These are phyloP conservation scores for Melampsora abietis-canadensis DNA, from an alignment of 1,284 basidiomycete genomes.

Conservation along the genomic window DNA sequence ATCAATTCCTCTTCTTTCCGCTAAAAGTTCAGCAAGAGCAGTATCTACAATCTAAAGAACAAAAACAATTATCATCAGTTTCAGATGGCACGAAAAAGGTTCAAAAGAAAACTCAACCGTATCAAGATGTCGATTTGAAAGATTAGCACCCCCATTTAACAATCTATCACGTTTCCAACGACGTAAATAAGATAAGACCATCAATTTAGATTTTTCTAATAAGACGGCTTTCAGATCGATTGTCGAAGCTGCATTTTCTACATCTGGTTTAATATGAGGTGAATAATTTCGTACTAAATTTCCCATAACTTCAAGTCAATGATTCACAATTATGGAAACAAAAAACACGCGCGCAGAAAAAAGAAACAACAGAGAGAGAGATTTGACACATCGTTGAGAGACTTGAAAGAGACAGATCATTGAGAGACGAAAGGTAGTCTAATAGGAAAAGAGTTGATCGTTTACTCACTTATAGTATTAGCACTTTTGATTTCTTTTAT, in stretches of 20 bases:
- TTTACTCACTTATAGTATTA: conserved; percentile 70
- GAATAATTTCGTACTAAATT: conserved; percentile 87
- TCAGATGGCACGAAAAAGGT: conserved; percentile 14
- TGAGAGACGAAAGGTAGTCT: not conserved
- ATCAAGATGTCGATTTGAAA: conserved; percentile 53
- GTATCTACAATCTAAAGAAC: conserved; percentile 70
- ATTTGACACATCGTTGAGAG: not conserved
- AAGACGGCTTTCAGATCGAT: conserved; percentile 65
- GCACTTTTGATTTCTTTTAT: conserved; percentile 65
- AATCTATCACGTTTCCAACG: conserved; percentile 55
- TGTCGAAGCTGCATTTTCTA: conserved; percentile 65
- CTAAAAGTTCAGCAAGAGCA: conserved; percentile 70
- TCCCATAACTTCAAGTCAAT: conserved; percentile 67
- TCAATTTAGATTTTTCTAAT: conserved; percentile 63
- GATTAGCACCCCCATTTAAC: conserved; percentile 51
- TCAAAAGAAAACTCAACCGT: conserved; percentile 47
- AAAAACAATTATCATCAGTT: conserved; percentile 19
- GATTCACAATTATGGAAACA: conserved; percentile 49
- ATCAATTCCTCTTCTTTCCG: conserved; percentile 61
- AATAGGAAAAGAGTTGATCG: conserved; percentile 1
- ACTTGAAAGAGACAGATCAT: not conserved
- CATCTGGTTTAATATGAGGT: conserved; percentile 71
- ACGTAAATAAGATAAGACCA: conserved; percentile 65
- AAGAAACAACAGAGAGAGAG: not conserved
- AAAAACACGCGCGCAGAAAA: conserved; percentile 17